These are phyloP conservation scores for Buddleja alternifolia DNA, from an alignment of 257 asterid genomes.

Conservation along the genomic window DNA sequence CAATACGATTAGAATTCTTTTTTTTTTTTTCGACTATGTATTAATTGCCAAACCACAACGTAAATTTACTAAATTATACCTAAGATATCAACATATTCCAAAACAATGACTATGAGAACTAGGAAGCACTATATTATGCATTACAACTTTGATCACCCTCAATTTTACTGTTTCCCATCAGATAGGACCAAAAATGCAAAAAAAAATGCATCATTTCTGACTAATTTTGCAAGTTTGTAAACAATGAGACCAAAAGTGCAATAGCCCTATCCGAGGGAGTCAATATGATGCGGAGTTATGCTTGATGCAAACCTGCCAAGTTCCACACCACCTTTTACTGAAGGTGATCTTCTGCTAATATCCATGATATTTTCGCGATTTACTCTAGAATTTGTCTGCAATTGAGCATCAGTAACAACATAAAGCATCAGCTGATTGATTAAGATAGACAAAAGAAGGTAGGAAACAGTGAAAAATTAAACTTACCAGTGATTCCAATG, in stretches of 20 bases:
- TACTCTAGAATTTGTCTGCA: constrained; percentile 44
- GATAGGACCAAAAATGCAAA: background rate
- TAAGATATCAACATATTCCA: background rate
- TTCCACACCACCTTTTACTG: constrained; percentile 50
- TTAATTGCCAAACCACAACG: background rate
- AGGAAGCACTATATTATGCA: constrained; percentile 8
- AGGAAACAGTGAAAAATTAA: constrained; percentile 13
- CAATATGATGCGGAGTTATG: constrained; percentile 8
- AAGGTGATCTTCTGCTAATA: constrained; percentile 41
- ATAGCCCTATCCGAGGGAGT: no score
- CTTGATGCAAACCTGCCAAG: constrained; percentile 58
- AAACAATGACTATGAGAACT: background rate
- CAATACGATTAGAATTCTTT: background rate
- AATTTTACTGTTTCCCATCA: background rate
- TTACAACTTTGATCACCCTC: background rate
- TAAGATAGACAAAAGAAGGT: constrained; percentile 14
- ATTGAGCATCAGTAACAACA: constrained; percentile 21
- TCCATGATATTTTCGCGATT: constrained; percentile 39
- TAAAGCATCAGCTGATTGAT: constrained; percentile 9
- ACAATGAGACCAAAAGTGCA: no score
- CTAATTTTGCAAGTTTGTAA: no score
- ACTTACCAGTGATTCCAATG: constrained; percentile 47
- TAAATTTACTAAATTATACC: background rate
- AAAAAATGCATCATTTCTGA: no score
- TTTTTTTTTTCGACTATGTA: no score